phyloP scores from a whole-genome alignment of 352 stramenopile genomes.

The Phytophthora sojae region DNA sequence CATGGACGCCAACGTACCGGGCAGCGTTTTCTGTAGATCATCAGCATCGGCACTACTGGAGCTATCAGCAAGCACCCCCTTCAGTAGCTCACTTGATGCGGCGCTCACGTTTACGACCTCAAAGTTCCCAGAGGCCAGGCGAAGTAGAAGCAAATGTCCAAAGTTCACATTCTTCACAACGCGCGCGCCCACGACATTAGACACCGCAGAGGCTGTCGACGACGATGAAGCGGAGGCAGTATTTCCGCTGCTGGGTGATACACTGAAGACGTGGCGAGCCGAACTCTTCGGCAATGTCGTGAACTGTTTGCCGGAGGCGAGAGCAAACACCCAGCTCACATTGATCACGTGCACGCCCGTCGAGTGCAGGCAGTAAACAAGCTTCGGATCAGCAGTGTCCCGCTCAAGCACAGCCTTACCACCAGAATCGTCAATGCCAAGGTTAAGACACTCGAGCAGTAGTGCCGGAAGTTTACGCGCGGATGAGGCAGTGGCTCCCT shows the following conservation, averaged over 20 bases:
- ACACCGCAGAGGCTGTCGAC: conserved; percentile 30
- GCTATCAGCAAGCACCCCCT: conserved; percentile 56
- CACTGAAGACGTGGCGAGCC: conserved; percentile 80
- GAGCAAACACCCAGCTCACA: conserved; percentile 70
- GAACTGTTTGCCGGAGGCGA: conserved; percentile 70
- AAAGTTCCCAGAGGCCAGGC: conserved; percentile 73
- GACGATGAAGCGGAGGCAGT: not conserved
- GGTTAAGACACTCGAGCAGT: conserved; percentile 76
- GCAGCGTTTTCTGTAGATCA: conserved; percentile 50
- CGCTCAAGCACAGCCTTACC: conserved; percentile 63
- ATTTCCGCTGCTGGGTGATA: conserved; percentile 51
- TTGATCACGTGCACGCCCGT: conserved; percentile 84
- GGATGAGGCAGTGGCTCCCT: conserved; percentile 18
- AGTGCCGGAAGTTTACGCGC: conserved; percentile 50
- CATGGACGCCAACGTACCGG: conserved; percentile 62
- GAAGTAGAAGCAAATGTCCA: conserved; percentile 78
- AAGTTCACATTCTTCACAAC: conserved; percentile 83
- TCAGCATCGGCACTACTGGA: conserved; percentile 9
- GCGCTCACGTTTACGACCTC: conserved; percentile 85
- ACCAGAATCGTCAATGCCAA: conserved; percentile 78
- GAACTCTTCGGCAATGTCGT: conserved; percentile 67
- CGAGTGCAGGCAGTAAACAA: conserved; percentile 82
- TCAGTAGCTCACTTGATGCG: conserved; percentile 75
- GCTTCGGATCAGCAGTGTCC: conserved; percentile 56
- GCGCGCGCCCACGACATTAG: conserved; percentile 69